These are phyloP conservation scores for Aspergillus caelatus DNA, from an alignment of 2,329 filamentous ascomycete species.

Conservation along the genomic window DNA sequence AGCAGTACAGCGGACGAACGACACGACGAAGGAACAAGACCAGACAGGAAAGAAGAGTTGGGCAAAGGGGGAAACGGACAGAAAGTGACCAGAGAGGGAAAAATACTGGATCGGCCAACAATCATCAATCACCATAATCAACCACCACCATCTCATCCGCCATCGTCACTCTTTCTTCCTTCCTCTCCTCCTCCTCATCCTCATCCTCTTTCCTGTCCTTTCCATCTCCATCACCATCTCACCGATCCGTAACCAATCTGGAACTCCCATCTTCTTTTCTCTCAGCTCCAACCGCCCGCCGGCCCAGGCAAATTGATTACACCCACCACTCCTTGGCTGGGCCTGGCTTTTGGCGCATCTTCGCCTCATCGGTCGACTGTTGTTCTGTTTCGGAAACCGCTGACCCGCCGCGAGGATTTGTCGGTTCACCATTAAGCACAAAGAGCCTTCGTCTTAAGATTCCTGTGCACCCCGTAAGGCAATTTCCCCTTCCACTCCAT, in stretches of 20 bases:
- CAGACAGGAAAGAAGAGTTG: slow-evolving; percentile 13
- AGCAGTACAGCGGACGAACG: slow-evolving; percentile 11
- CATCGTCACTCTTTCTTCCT: slow-evolving; percentile 7
- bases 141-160: slow-evolving; percentile 14
- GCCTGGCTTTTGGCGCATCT: slow-evolving; percentile 6
- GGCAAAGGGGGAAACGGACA: slow-evolving; percentile 16
- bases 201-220: neutral
- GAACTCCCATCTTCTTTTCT: neutral
- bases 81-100: slow-evolving; percentile 10
- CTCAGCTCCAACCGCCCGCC: neutral
- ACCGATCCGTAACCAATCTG: neutral
- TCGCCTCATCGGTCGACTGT: neutral
- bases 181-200: slow-evolving; percentile 5
- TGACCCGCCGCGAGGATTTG: slow-evolving; percentile 1
- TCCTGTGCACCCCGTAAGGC: slow-evolving; percentile 2
- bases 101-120: slow-evolving; percentile 14
- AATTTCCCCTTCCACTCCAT: neutral
- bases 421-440: slow-evolving; percentile 1
- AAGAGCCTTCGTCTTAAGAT: neutral
- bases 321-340: slow-evolving; percentile 2
- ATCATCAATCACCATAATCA: neutral
- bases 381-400: neutral
- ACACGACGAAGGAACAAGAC: slow-evolving; percentile 11
- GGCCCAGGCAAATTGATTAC: slow-evolving; percentile 5
- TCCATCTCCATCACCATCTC: neutral